Percentiles rank a stretch among this genome's conserved stretches.
Conservation (phyloP, 352 stramenopile genomes). For the Pythium oligandrum region DNA sequence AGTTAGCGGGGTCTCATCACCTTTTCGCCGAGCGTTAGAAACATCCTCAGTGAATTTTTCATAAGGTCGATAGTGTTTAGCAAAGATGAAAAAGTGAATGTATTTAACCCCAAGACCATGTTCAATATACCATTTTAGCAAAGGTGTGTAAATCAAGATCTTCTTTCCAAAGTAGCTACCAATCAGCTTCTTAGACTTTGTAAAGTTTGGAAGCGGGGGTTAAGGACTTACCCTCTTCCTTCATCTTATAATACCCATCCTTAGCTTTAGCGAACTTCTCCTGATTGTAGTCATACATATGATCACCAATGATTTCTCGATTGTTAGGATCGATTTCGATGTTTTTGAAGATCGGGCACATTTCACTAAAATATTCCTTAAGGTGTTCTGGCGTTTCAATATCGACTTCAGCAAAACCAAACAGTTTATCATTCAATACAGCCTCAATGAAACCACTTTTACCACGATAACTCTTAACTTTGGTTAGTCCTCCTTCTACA, state of each 20-base stretch:
- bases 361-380: conserved; percentile 30
- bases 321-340: conserved; percentile 17
- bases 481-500: too few relatives aligned
- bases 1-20: not conserved
- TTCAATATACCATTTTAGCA: conserved; percentile 33
- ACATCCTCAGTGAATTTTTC: conserved; percentile 16
- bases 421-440: conserved; percentile 22
- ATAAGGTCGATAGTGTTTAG: conserved; percentile 13
- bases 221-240: too few relatives aligned
- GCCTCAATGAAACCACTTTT: too few relatives aligned
- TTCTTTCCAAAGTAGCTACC: conserved; percentile 29
- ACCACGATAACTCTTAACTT: too few relatives aligned
- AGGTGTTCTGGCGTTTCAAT: conserved; percentile 28
- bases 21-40: conserved; percentile 16
- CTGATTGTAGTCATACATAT: conserved; percentile 25
- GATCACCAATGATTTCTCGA: conserved; percentile 20
- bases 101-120: conserved; percentile 26
- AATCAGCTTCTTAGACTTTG: conserved; percentile 16
- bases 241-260: not conserved
- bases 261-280: not conserved
- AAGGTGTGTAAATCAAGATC: conserved; percentile 29
- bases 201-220: too few relatives aligned
- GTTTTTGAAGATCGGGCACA: conserved; percentile 39
- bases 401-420: conserved; percentile 36
- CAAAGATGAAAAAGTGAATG: conserved; percentile 26